Conservation (phyloP, 2,329 filamentous ascomycete species). For the Nigrospora sphaerica region DNA sequence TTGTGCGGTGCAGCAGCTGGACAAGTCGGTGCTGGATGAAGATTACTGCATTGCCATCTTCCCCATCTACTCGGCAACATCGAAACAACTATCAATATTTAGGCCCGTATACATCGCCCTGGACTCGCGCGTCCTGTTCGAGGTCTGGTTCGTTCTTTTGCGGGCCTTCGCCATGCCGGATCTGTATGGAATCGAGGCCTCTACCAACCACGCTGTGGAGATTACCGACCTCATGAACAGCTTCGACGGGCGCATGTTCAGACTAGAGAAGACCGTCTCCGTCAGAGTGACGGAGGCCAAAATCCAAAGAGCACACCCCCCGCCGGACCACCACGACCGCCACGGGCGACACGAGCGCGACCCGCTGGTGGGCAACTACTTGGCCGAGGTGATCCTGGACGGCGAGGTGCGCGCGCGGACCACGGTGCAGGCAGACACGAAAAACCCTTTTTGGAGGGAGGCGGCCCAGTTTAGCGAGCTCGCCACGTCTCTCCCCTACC, state of each 20-base stretch:
- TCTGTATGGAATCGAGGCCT: conserved; percentile 61
- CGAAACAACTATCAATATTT: conserved; percentile 67
- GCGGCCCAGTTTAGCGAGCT: conserved; percentile 72
- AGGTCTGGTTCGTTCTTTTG: conserved; percentile 93
- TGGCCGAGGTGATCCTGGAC: conserved; percentile 73
- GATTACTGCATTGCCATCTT: conserved; percentile 95
- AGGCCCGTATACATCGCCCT: conserved; percentile 86
- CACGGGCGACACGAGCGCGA: conserved; percentile 31
- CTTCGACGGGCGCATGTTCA: conserved; percentile 44
- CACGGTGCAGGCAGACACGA: conserved; percentile 61
- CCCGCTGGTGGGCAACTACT: conserved; percentile 57
- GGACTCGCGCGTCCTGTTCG: conserved; percentile 83
- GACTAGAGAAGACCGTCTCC: conserved; percentile 54
- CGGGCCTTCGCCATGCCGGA: conserved; percentile 89
- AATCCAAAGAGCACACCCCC: conserved; percentile 32
- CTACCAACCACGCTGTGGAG: conserved; percentile 35
- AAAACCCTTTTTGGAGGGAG: conserved; percentile 76
- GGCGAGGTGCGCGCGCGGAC: conserved; percentile 73
- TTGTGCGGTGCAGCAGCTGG: conserved; percentile 83
- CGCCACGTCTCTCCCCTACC: conserved; percentile 58
- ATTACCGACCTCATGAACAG: conserved; percentile 30
- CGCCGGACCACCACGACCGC: conserved; percentile 22
- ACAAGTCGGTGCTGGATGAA: conserved; percentile 83
- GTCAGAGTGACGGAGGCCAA: conserved; percentile 57
- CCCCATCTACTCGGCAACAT: conserved; percentile 76